Evolutionary conservation across 139 green algal species (phyloP).

Genomic region (Eudorina sp.): DNA sequence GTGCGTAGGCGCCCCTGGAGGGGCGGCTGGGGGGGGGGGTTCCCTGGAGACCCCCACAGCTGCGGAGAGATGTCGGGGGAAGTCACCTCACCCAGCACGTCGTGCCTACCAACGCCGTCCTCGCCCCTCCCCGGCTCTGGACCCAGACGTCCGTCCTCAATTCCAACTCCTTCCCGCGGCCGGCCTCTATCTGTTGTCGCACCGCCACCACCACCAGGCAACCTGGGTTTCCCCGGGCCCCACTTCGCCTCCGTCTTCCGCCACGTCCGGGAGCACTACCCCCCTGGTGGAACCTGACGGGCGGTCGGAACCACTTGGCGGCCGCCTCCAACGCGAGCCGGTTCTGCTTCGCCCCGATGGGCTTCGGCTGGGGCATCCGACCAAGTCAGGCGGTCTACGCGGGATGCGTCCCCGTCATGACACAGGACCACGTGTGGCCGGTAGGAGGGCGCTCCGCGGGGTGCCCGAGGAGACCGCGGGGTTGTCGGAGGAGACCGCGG

Average conservation of each 20-base stretch:
- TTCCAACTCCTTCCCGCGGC: too few relatives aligned
- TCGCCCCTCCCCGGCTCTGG: too few relatives aligned
- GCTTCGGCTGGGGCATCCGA: slow-evolving; percentile 33
- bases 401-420: slow-evolving; percentile 31
- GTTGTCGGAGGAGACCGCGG: too few relatives aligned
- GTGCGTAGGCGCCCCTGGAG: neutral
- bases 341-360: slow-evolving; percentile 35
- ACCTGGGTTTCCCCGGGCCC: neutral
- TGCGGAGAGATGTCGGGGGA: too few relatives aligned
- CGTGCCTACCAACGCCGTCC: too few relatives aligned
- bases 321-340: slow-evolving; percentile 10
- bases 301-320: slow-evolving; percentile 8
- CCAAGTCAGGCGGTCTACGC: neutral
- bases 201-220: too few relatives aligned
- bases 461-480: too few relatives aligned
- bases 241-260: neutral
- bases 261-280: neutral
- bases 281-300: slow-evolving; percentile 33
- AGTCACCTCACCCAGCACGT: too few relatives aligned
- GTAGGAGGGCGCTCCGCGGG: neutral
- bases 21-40: neutral
- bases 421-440: slow-evolving; percentile 21
- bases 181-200: too few relatives aligned
- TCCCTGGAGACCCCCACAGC: too few relatives aligned
- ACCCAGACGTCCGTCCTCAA: too few relatives aligned